Base-by-base conservation (phyloP, 1,139 yeast genomes). In the Geotrichum citri-aurantii region DNA sequence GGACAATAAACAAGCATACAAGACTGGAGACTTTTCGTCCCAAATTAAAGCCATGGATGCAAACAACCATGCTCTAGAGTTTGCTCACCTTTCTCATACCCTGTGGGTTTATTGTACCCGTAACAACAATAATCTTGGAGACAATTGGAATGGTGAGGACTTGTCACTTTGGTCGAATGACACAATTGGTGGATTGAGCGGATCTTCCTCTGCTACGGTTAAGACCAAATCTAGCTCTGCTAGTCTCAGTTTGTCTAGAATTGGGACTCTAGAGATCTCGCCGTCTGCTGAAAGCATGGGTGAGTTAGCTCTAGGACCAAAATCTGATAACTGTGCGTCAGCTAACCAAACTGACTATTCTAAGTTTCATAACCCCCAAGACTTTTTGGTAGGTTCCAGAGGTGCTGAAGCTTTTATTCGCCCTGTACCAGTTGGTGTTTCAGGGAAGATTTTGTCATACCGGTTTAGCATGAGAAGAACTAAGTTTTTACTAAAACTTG, bases 81-180 rank as follows among this genome's bases (percentile, higher is more conserved):
- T 84, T 1, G 79, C 84, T 62, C 79, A 80, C 57, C 73, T 90
- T 68, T 81, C 87, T 47, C 92, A 85, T 70, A 85, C 96, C 1
- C 81, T 84, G 66, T 92, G 99, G 98, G 85, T 90, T 64, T 92
- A 92, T 69, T 81, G 88, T 44, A 79, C 86, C 12, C 74, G 77
- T 52, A 92, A 91, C 69, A 75, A 82, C 47, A 96, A 91, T 71
- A 74, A 81, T 66, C 82, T 88, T 84, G 99, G 99, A 0, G 99
- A 92, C 71, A 73, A 80, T 47, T 92, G 97, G 96, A 92, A 92
- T 68, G 85, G 90, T 64, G 99, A 92, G 69, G 98, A 92, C 71
- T 84, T 93, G 67, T 88, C 96, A 0, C 82, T 92, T 61, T 91
- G 88, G 88, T 86, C 93, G 2, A 73, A 77, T 3, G 95, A 88